Conservation (phyloP, 768 basidiomycete species). For the Clathrus columnatus region DNA sequence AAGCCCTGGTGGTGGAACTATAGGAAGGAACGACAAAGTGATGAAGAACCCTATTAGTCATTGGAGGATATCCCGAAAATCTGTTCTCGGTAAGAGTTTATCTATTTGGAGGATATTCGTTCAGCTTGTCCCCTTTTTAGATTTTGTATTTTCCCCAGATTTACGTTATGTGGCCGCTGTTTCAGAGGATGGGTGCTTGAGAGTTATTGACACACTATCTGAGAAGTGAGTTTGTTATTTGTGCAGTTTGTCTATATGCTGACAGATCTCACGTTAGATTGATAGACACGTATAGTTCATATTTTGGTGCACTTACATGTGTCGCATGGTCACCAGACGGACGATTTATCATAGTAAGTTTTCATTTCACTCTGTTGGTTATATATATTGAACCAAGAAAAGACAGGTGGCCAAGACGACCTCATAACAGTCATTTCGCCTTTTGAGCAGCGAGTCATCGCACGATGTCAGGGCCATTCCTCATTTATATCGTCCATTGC, state of each 20-base stretch:
- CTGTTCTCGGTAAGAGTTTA: conserved; percentile 54
- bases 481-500: conserved; percentile 86
- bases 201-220: conserved; percentile 81
- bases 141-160: conserved; percentile 91
- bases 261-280: conserved; percentile 39
- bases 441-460: conserved; percentile 88
- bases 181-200: conserved; percentile 84
- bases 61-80: conserved; percentile 69
- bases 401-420: conserved; percentile 98
- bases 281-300: conserved; percentile 90
- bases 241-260: neutral
- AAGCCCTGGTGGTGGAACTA: conserved; percentile 11
- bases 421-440: conserved; percentile 91
- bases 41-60: conserved; percentile 87
- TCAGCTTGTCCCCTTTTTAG: conserved; percentile 29
- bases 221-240: conserved; percentile 54
- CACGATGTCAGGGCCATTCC: conserved; percentile 94
- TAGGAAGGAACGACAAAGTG: conserved; percentile 57
- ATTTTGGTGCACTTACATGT: conserved; percentile 86
- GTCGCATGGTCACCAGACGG: conserved; percentile 96
- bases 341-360: conserved; percentile 74
- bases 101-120: neutral
- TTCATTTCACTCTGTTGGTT: neutral
- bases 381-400: neutral
- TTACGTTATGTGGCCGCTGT: conserved; percentile 84